These are phyloP conservation scores for Quillaja saponaria DNA, from an alignment of 306 rosid genomes.

Conservation along the genomic window DNA sequence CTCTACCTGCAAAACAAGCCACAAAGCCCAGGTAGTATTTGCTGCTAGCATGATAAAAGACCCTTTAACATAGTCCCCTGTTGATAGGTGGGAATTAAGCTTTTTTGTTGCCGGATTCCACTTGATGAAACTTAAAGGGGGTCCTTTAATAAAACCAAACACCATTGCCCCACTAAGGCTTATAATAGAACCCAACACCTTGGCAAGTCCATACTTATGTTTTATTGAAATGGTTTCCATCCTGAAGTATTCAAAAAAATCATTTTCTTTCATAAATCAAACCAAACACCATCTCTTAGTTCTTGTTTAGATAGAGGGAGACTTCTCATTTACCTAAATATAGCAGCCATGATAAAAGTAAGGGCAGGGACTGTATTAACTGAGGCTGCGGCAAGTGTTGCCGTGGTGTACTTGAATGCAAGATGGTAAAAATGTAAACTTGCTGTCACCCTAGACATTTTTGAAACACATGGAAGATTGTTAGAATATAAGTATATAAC, in stretches of 20 bases:
- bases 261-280: neutral
- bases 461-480: neutral
- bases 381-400: slow-evolving; percentile 89
- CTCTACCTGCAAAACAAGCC: slow-evolving; percentile 87
- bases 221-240: slow-evolving; percentile 63
- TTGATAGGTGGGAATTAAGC: slow-evolving; percentile 6
- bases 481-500: slow-evolving; percentile 21
- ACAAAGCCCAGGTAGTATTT: slow-evolving; percentile 72
- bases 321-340: slow-evolving; percentile 48
- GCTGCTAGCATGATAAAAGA: slow-evolving; percentile 77
- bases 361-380: slow-evolving; percentile 78
- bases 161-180: slow-evolving; percentile 72
- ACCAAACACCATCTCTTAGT: neutral
- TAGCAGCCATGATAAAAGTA: slow-evolving; percentile 67
- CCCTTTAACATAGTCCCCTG: slow-evolving; percentile 56
- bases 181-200: slow-evolving; percentile 64
- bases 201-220: slow-evolving; percentile 60
- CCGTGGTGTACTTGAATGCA: slow-evolving; percentile 72
- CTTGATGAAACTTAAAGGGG: slow-evolving; percentile 51
- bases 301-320: neutral
- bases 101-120: slow-evolving; percentile 38
- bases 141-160: slow-evolving; percentile 78
- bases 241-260: slow-evolving; percentile 45
- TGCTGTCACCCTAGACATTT: slow-evolving; percentile 55
- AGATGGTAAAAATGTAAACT: slow-evolving; percentile 76